Conservation (phyloP, 2,329 filamentous ascomycete genomes). For the Aspergillus terreus region DNA sequence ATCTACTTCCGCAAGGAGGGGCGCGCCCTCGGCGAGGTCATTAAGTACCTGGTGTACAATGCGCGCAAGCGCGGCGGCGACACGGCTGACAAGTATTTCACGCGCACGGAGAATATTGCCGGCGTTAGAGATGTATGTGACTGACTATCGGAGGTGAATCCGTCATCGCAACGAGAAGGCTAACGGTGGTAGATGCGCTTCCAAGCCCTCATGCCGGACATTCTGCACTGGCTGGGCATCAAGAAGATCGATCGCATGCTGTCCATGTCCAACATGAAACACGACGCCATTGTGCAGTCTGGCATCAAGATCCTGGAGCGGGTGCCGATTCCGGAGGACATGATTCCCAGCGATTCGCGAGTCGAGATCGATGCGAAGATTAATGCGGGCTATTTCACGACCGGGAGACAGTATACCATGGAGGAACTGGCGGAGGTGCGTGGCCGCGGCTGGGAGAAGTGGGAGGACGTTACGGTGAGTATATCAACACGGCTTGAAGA, state of each 20-base stretch:
- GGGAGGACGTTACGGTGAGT: slow-evolving; percentile 44
- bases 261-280: slow-evolving; percentile 83
- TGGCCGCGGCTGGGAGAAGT: slow-evolving; percentile 84
- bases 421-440: slow-evolving; percentile 82
- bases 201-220: slow-evolving; percentile 96
- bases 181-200: slow-evolving; percentile 71
- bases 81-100: slow-evolving; percentile 65
- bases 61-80: slow-evolving; percentile 44
- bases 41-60: slow-evolving; percentile 72
- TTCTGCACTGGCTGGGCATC: slow-evolving; percentile 96
- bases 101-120: slow-evolving; percentile 95
- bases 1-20: slow-evolving; percentile 99
- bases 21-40: slow-evolving; percentile 88
- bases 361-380: slow-evolving; percentile 99
- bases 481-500: background rate
- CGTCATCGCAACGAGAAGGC: background rate
- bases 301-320: slow-evolving; percentile 75
- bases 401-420: slow-evolving; percentile 81
- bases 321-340: slow-evolving; percentile 85
- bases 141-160: background rate
- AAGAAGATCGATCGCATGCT: slow-evolving; percentile 98
- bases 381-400: slow-evolving; percentile 83
- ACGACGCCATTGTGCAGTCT: slow-evolving; percentile 50
- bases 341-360: slow-evolving; percentile 89
- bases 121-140: slow-evolving; percentile 68